Percentiles rank a stretch among this genome's conserved stretches.
phyloP scores from a whole-genome alignment of 306 rosid species.

The Acacia melanoxylon region DNA sequence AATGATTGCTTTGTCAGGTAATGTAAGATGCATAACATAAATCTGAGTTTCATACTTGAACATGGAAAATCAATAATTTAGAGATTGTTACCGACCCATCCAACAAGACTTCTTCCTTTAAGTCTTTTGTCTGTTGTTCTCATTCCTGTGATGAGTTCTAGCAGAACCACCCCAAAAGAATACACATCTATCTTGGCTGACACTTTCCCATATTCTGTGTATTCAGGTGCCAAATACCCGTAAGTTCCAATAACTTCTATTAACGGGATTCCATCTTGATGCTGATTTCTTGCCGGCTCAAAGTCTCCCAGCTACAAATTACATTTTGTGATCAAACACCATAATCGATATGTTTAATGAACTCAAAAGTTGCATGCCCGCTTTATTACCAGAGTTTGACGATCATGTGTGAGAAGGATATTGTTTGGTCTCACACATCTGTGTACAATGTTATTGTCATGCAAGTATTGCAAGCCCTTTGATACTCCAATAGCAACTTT shows the following conservation, averaged over 20 bases:
- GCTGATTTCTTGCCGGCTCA: constrained; percentile 75
- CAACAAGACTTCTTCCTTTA: constrained; percentile 83
- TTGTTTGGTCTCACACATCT: constrained; percentile 11
- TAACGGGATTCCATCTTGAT: constrained; percentile 47
- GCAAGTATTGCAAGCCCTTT: constrained; percentile 5
- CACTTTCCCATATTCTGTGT: constrained; percentile 77
- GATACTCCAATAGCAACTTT: constrained; percentile 63
- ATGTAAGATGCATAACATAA: not conserved
- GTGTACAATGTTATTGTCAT: constrained; percentile 1
- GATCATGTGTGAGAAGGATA: constrained; percentile 57
- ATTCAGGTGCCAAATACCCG: constrained; percentile 95
- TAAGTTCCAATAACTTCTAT: constrained; percentile 73
- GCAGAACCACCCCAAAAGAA: constrained; percentile 81
- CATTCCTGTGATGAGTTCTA: constrained; percentile 82
- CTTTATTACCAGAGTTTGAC: constrained; percentile 61
- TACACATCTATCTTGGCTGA: constrained; percentile 88
- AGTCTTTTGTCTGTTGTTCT: constrained; percentile 73
- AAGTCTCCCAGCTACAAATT: constrained; percentile 77
- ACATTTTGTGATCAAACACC: not conserved
- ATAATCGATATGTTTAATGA: not conserved
- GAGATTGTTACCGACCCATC: constrained; percentile 87
- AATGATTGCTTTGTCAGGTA: not conserved
- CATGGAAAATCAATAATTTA: not conserved
- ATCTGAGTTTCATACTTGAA: not conserved
- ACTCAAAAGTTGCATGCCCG: constrained; percentile 10